Conservation (phyloP, 1,139 yeast species). For the Nakaseomyces nivariensis region DNA sequence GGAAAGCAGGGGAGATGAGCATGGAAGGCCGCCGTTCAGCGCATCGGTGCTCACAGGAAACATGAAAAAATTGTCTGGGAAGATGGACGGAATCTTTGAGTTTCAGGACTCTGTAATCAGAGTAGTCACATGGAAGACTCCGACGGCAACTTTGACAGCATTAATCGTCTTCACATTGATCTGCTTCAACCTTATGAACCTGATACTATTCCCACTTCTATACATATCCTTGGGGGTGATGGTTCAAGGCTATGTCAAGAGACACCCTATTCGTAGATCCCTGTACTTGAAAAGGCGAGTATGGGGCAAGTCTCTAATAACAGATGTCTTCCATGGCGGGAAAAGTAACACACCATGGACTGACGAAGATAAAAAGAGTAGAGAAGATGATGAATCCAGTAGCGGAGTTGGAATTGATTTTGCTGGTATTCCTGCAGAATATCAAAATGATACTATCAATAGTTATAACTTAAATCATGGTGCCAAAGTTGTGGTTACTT, state of each 20-base stretch:
- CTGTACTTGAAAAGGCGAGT: constrained; percentile 36
- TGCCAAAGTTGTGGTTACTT: constrained; percentile 32
- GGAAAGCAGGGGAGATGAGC: constrained; percentile 36
- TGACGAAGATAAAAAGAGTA: constrained; percentile 19
- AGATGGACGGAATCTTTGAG: constrained; percentile 44
- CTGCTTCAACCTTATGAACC: constrained; percentile 61
- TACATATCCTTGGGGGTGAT: constrained; percentile 48
- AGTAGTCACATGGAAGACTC: constrained; percentile 53
- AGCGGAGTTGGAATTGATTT: background rate
- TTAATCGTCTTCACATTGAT: constrained; percentile 47
- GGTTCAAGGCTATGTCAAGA: constrained; percentile 58
- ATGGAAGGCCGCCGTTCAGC: constrained; percentile 38
- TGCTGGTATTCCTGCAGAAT: background rate
- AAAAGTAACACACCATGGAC: constrained; percentile 17
- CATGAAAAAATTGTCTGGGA: constrained; percentile 42
- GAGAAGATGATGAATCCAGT: constrained; percentile 12
- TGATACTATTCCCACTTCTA: constrained; percentile 55
- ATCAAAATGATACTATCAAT: constrained; percentile 9
- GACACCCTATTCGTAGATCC: constrained; percentile 54
- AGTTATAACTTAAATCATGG: constrained; percentile 26
- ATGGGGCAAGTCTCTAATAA: constrained; percentile 49
- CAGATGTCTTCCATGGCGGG: constrained; percentile 38
- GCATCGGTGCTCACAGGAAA: constrained; percentile 41
- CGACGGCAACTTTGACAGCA: constrained; percentile 45
- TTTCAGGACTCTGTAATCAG: constrained; percentile 48